A percentile compares a stretch with the other conserved stretches of the same genome.
These are phyloP conservation scores for Brassica carinata DNA, from an alignment of 345 rosid genomes.

Conservation along the genomic window DNA sequence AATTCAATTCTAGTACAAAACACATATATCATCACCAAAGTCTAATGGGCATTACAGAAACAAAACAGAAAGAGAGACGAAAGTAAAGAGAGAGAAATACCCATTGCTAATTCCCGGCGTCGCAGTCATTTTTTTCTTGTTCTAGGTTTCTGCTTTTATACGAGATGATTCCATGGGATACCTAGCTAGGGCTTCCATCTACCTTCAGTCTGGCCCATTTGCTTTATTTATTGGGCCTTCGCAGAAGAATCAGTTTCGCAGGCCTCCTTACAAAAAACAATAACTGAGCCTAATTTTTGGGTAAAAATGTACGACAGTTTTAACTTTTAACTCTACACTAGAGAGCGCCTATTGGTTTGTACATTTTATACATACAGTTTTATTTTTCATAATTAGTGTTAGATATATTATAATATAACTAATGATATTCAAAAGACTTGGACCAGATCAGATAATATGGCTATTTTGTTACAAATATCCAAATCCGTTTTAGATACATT, in stretches of 20 bases:
- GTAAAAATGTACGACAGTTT: not conserved
- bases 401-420: too few species aligned
- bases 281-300: not conserved
- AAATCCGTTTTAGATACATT: too few species aligned
- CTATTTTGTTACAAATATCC: too few species aligned
- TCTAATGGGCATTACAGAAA: not conserved
- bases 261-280: not conserved
- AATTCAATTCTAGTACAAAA: not conserved
- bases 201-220: not conserved
- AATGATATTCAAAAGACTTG: too few species aligned
- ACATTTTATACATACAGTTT: too few species aligned
- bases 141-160: constrained; percentile 18
- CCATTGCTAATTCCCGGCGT: constrained; percentile 41
- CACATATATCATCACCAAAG: not conserved
- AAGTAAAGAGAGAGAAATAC: not conserved
- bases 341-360: too few species aligned
- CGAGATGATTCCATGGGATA: not conserved
- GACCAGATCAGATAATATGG: too few species aligned
- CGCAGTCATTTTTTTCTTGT: constrained; percentile 19
- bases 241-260: not conserved
- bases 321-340: too few species aligned
- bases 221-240: not conserved
- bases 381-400: too few species aligned
- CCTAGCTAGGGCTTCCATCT: constrained; percentile 27
- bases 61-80: not conserved